These are phyloP conservation scores for Cryptococcus neoformans DNA, from an alignment of 1,284 basidiomycete genomes.

Conservation along the genomic window DNA sequence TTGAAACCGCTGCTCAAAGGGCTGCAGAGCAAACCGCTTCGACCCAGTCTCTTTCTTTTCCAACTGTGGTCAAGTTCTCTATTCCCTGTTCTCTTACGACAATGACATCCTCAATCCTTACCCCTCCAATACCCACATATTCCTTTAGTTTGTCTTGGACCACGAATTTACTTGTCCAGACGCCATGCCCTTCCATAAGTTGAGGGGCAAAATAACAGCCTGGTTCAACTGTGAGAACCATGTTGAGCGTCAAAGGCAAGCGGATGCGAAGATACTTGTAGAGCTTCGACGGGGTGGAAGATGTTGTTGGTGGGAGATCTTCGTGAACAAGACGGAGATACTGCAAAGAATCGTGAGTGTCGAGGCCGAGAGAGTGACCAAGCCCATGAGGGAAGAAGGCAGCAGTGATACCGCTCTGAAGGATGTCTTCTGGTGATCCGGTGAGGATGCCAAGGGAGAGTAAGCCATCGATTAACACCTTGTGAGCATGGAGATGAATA, in stretches of 20 bases:
- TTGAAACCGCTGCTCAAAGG: too few species aligned
- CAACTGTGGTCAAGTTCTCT: conserved; percentile 76
- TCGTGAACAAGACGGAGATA: conserved; percentile 31
- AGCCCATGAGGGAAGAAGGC: conserved; percentile 92
- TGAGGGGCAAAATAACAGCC: conserved; percentile 83
- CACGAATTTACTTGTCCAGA: conserved; percentile 62
- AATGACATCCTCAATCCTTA: conserved; percentile 86
- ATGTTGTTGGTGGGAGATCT: conserved; percentile 28
- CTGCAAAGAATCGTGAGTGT: conserved; percentile 65
- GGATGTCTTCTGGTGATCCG: conserved; percentile 59
- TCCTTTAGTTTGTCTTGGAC: conserved; percentile 65
- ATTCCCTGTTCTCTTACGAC: conserved; percentile 63
- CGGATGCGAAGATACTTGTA: conserved; percentile 75
- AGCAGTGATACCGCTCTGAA: conserved; percentile 68
- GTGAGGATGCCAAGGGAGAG: conserved; percentile 81
- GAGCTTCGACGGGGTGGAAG: conserved; percentile 58
- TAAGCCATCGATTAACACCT: conserved; percentile 71
- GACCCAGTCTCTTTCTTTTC: conserved; percentile 71
- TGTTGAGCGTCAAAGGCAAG: conserved; percentile 65
- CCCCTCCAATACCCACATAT: conserved; percentile 78
- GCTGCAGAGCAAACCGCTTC: conserved; percentile 69
- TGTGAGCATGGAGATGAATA: conserved; percentile 76
- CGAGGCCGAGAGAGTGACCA: conserved; percentile 79
- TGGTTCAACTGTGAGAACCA: conserved; percentile 79
- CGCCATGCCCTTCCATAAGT: conserved; percentile 61